These are phyloP conservation scores for Pleurotus eryngii DNA, from an alignment of 768 basidiomycete genomes.

Conservation along the genomic window DNA sequence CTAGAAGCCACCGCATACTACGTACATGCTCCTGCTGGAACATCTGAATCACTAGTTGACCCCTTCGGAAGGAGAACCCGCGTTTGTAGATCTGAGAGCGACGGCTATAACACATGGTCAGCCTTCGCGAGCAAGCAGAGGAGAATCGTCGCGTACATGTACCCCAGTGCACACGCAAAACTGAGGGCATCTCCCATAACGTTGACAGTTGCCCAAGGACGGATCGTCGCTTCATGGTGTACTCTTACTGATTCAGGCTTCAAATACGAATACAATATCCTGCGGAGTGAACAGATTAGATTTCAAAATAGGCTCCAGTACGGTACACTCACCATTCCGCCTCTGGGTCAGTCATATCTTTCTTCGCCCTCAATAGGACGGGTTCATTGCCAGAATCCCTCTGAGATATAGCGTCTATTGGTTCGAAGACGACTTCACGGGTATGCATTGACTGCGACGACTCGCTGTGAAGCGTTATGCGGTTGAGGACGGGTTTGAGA, in stretches of 20 bases:
- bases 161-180: slow-evolving; percentile 79
- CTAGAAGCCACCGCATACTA: slow-evolving; percentile 22
- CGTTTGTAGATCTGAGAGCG: slow-evolving; percentile 79
- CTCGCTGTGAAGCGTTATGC: slow-evolving; percentile 79
- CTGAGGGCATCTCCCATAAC: slow-evolving; percentile 77
- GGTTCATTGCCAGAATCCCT: slow-evolving; percentile 64
- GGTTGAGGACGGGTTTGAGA: slow-evolving; percentile 72
- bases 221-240: slow-evolving; percentile 83
- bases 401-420: slow-evolving; percentile 62
- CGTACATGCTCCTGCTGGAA: slow-evolving; percentile 79
- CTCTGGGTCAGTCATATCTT: slow-evolving; percentile 62
- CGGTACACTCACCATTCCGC: slow-evolving; percentile 55
- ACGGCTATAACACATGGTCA: slow-evolving; percentile 33
- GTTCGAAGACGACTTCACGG: slow-evolving; percentile 81
- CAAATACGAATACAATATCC: slow-evolving; percentile 76
- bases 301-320: neutral
- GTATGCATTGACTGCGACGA: slow-evolving; percentile 71
- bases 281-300: slow-evolving; percentile 21
- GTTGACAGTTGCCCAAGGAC: slow-evolving; percentile 79
- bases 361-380: slow-evolving; percentile 67
- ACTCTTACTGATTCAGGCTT: slow-evolving; percentile 83
- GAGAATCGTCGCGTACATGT: slow-evolving; percentile 43
- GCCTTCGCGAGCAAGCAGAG: slow-evolving; percentile 2
- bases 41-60: slow-evolving; percentile 71
- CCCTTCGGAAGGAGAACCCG: slow-evolving; percentile 74